These are phyloP conservation scores for Anthracocystis panici-leucophaei DNA, from an alignment of 1,284 basidiomycete genomes.

Conservation along the genomic window DNA sequence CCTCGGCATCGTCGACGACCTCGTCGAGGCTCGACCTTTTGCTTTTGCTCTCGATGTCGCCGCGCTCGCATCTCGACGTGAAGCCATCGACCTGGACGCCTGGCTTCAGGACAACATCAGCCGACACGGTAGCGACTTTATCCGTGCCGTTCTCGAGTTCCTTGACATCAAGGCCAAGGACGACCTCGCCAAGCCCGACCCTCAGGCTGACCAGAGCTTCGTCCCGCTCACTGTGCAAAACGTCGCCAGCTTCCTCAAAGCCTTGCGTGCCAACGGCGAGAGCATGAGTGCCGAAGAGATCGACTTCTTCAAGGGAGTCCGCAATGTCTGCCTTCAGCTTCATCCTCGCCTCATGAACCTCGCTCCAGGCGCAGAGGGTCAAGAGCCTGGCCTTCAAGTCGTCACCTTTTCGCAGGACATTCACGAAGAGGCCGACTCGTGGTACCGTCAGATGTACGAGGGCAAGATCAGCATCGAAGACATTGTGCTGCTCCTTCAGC, in stretches of 20 bases:
- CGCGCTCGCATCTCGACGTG: conserved; percentile 88
- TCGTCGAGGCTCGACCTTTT: conserved; percentile 87
- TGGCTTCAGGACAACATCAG: conserved; percentile 91
- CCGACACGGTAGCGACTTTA: conserved; percentile 82
- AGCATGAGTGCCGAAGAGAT: conserved; percentile 77
- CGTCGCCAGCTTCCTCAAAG: conserved; percentile 67
- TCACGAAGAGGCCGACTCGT: conserved; percentile 85
- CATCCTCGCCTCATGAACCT: conserved; percentile 97
- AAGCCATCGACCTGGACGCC: conserved; percentile 94
- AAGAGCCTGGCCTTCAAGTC: conserved; percentile 91
- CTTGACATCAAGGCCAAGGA: conserved; percentile 66
- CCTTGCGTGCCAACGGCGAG: conserved; percentile 66
- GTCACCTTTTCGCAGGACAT: conserved; percentile 89
- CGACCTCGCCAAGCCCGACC: conserved; percentile 65
- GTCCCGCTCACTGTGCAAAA: conserved; percentile 66
- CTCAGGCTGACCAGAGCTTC: conserved; percentile 65
- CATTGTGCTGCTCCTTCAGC: conserved; percentile 87
- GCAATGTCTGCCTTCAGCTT: conserved; percentile 92
- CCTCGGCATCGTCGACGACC: conserved; percentile 88
- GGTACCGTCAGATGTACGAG: conserved; percentile 99
- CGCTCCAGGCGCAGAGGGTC: conserved; percentile 82
- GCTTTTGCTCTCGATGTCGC: conserved; percentile 86
- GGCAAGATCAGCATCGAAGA: conserved; percentile 90
- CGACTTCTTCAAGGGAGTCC: conserved; percentile 88
- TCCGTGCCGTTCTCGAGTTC: conserved; percentile 75